Percentiles rank a stretch among this genome's conserved stretches.
phyloP scores from a whole-genome alignment of 2,329 filamentous ascomycete genomes.

The Cladosporium phlei region DNA sequence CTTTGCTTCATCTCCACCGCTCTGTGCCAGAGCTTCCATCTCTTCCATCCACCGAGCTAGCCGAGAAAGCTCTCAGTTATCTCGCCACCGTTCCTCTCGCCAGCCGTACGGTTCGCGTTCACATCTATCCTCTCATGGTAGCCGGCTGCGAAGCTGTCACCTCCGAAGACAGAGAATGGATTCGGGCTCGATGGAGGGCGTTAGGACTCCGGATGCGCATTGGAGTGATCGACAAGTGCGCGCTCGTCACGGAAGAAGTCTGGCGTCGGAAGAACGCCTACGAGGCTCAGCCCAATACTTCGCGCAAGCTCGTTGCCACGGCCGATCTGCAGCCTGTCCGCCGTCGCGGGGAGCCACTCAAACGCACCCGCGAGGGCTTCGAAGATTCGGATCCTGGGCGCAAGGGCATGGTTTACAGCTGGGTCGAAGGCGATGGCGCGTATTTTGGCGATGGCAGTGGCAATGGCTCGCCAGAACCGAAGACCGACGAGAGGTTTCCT shows the following conservation, averaged over 20 bases:
- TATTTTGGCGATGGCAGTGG: conserved; percentile 9
- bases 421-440: conserved; percentile 18
- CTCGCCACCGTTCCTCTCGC: conserved; percentile 60
- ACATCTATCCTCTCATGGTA: conserved; percentile 64
- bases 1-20: conserved; percentile 62
- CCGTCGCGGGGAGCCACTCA: conserved; percentile 22
- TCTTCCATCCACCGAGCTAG: conserved; percentile 52
- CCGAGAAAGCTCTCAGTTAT: conserved; percentile 57
- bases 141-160: conserved; percentile 61
- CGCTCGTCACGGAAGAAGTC: conserved; percentile 61
- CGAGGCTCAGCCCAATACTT: conserved; percentile 31
- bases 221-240: conserved; percentile 62
- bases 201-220: conserved; percentile 61
- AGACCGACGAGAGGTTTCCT: conserved; percentile 12
- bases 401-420: conserved; percentile 32
- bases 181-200: conserved; percentile 56
- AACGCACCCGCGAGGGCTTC: conserved; percentile 16
- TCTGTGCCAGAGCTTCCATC: conserved; percentile 65
- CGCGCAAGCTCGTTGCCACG: conserved; percentile 34
- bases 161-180: conserved; percentile 59
- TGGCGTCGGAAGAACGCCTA: conserved; percentile 59
- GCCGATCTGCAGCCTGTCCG: conserved; percentile 29
- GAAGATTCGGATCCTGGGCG: conserved; percentile 25
- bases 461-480: conserved; percentile 11
- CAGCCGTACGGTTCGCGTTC: conserved; percentile 61